Conservation (phyloP, 2,329 filamentous ascomycete species). For the Aspergillus sclerotialis region DNA sequence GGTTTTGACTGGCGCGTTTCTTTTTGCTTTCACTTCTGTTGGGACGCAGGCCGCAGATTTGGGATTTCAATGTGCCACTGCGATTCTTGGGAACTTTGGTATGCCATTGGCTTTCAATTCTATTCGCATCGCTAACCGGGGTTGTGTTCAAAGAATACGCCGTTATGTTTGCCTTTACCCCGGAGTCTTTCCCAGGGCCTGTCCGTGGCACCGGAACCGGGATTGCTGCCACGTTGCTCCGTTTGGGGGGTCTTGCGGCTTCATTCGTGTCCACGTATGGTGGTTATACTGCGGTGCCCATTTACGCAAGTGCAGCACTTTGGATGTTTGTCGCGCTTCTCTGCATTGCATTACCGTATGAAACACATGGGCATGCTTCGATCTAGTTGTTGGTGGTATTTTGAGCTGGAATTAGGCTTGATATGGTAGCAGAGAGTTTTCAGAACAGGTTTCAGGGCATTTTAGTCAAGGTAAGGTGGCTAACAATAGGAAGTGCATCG, state of each 20-base stretch:
- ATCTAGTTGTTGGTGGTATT: constrained; percentile 43
- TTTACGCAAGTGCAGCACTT: constrained; percentile 40
- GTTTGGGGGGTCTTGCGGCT: constrained; percentile 31
- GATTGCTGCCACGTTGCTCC: constrained; percentile 27
- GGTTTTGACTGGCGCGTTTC: constrained; percentile 40
- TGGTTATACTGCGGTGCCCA: constrained; percentile 38
- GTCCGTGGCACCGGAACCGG: constrained; percentile 19
- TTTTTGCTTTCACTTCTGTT: constrained; percentile 41
- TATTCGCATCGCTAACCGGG: background rate
- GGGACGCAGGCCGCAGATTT: constrained; percentile 28
- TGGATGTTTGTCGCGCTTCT: constrained; percentile 39
- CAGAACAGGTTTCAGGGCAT: too few relatives aligned
- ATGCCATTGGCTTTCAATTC: background rate
- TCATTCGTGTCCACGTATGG: constrained; percentile 39
- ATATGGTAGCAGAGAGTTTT: too few relatives aligned
- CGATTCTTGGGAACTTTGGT: constrained; percentile 38
- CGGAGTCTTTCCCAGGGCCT: constrained; percentile 20
- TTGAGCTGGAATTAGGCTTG: too few relatives aligned
- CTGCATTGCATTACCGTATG: constrained; percentile 39
- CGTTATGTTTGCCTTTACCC: constrained; percentile 23
- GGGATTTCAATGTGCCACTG: constrained; percentile 35
- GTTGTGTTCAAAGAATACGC: constrained; percentile 25
- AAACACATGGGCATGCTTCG: constrained; percentile 32
- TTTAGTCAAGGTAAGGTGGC: too few relatives aligned
- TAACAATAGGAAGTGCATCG: too few relatives aligned